Evolutionary conservation across 306 rosid genomes (phyloP).

Genomic region (Cicer yamashitae): DNA sequence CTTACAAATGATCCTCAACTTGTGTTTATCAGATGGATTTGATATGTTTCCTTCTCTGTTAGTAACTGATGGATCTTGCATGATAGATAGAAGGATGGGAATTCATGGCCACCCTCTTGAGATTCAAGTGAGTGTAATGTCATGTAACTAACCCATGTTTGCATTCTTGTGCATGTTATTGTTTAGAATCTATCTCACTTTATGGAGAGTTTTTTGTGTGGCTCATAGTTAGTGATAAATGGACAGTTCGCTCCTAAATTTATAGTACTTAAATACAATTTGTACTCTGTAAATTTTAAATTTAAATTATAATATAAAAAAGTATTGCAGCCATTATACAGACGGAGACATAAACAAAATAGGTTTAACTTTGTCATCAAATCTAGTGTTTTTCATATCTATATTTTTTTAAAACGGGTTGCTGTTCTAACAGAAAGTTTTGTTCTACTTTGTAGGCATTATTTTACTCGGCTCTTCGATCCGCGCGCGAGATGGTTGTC

Average conservation of each 20-base stretch:
- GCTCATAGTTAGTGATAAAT: no score
- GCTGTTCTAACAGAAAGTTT: neutral
- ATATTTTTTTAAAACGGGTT: no score
- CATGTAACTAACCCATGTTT: slow-evolving; percentile 9
- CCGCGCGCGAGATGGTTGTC: slow-evolving; percentile 79
- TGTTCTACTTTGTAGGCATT: slow-evolving; percentile 64
- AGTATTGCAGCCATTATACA: no score
- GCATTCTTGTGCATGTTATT: neutral
- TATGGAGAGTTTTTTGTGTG: no score
- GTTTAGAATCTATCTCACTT: no score
- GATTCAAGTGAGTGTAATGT: slow-evolving; percentile 74
- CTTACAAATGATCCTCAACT: slow-evolving; percentile 82
- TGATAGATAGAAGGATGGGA: slow-evolving; percentile 99
- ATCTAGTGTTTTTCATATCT: no score
- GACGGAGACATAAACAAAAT: no score
- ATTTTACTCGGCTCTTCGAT: slow-evolving; percentile 91
- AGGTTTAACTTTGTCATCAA: no score
- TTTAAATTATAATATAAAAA: no score
- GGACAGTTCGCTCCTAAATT: no score
- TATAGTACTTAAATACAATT: no score
- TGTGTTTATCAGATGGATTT: slow-evolving; percentile 90
- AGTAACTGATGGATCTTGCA: slow-evolving; percentile 99
- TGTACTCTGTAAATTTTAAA: no score
- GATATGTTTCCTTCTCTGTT: slow-evolving; percentile 95
- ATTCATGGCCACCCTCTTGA: slow-evolving; percentile 99